Percentiles rank a stretch among this genome's conserved stretches.
phyloP scores from a whole-genome alignment of 2,329 filamentous ascomycete species.

The Alternaria rosae region DNA sequence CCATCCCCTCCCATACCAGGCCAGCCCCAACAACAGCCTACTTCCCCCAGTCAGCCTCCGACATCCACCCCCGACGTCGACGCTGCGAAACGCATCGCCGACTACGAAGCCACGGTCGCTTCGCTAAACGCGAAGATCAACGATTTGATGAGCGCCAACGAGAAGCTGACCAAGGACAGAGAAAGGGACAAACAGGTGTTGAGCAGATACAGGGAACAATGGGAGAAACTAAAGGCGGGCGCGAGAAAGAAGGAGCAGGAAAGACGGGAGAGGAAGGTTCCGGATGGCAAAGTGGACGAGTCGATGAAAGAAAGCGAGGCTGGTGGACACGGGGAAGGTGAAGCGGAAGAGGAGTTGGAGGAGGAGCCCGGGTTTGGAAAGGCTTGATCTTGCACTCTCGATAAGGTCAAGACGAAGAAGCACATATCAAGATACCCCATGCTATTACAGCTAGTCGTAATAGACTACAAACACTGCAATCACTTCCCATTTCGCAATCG shows the following conservation, averaged over 20 bases:
- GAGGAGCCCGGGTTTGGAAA: constrained; percentile 43
- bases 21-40: neutral
- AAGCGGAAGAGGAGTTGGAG: constrained; percentile 17
- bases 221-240: constrained; percentile 73
- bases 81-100: constrained; percentile 29
- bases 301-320: constrained; percentile 26
- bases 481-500: neutral
- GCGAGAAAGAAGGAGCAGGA: constrained; percentile 54
- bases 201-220: constrained; percentile 67
- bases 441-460: neutral
- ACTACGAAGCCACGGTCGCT: constrained; percentile 39
- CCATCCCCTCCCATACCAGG: constrained; percentile 25
- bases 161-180: constrained; percentile 68
- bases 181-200: constrained; percentile 65
- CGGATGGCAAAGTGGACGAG: constrained; percentile 21
- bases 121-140: constrained; percentile 33
- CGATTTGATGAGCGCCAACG: constrained; percentile 67
- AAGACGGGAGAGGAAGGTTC: constrained; percentile 29
- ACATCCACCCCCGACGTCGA: constrained; percentile 14
- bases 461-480: neutral
- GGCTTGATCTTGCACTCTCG: constrained; percentile 18
- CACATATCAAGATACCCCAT: neutral
- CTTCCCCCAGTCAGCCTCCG: neutral
- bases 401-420: neutral
- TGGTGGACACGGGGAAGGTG: constrained; percentile 8